A percentile compares a stretch with the other conserved stretches of the same genome.
These are phyloP conservation scores for Aspergillus sp. DNA, from an alignment of 2,329 filamentous ascomycete genomes.

Conservation along the genomic window DNA sequence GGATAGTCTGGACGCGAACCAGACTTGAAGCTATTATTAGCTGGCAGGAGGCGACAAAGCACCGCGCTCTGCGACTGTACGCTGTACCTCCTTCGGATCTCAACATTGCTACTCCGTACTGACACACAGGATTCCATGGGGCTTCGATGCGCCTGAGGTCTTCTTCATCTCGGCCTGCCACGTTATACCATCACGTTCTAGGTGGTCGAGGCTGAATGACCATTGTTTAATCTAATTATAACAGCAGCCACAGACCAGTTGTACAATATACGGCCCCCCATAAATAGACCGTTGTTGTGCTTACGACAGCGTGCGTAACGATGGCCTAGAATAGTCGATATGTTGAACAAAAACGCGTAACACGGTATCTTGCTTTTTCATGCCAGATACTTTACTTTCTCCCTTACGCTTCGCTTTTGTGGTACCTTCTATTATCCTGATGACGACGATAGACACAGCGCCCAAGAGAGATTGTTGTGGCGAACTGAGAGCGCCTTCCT, in stretches of 20 bases:
- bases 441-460: background rate
- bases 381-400: background rate
- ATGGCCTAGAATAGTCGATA: background rate
- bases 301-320: background rate
- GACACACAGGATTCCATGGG: background rate
- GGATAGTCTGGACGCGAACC: background rate
- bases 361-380: background rate
- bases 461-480: background rate
- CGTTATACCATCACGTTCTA: background rate
- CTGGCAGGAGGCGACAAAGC: background rate
- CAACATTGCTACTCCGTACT: background rate
- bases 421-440: background rate
- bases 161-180: background rate
- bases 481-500: background rate
- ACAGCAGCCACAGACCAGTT: background rate
- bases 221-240: background rate
- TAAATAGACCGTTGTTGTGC: background rate
- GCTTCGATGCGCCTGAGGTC: background rate
- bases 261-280: background rate
- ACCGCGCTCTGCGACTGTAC: background rate
- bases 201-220: background rate
- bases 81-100: background rate
- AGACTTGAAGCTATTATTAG: conserved; percentile 1
- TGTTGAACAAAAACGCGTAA: background rate
- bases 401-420: background rate